These are phyloP conservation scores for Coprinopsis sp. DNA, from an alignment of 768 basidiomycete species.

Conservation along the genomic window DNA sequence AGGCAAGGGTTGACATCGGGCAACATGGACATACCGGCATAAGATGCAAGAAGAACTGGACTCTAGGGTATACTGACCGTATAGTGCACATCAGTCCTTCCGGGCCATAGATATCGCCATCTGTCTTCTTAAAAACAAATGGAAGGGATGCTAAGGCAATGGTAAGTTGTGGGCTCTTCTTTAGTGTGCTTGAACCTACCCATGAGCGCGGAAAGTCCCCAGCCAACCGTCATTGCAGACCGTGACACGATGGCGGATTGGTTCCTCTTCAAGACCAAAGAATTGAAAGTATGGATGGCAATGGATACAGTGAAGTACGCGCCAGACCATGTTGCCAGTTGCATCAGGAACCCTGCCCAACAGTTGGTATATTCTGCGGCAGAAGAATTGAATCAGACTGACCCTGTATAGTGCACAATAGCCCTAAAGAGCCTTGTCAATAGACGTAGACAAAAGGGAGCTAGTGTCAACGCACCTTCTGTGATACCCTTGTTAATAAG, in stretches of 20 bases:
- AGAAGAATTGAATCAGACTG: constrained; percentile 1
- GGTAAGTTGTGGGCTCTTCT: not conserved
- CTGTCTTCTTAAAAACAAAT: constrained; percentile 24
- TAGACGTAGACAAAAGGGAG: not conserved
- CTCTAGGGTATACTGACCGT: constrained; percentile 32
- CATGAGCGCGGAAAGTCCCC: constrained; percentile 43
- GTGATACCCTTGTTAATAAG: constrained; percentile 37
- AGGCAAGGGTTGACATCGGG: not conserved
- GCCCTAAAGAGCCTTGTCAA: constrained; percentile 28
- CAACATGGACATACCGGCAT: constrained; percentile 47
- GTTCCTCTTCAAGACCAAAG: constrained; percentile 53
- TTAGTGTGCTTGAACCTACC: constrained; percentile 35
- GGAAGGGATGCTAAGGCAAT: constrained; percentile 30
- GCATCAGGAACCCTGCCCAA: constrained; percentile 47
- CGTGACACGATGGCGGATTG: constrained; percentile 47
- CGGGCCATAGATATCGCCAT: constrained; percentile 44
- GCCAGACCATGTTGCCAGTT: constrained; percentile 56
- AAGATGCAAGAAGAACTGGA: constrained; percentile 50
- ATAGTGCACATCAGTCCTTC: constrained; percentile 52
- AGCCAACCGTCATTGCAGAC: constrained; percentile 44
- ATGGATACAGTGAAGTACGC: constrained; percentile 64
- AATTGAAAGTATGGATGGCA: constrained; percentile 64
- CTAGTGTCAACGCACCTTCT: constrained; percentile 35
- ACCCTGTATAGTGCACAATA: constrained; percentile 62
- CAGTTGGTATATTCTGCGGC: constrained; percentile 3